Evolutionary conservation across 2,329 filamentous ascomycete species (phyloP), one percentile per base, ranked within the genome.

Genomic region (Tolypocladium tropicale): DNA sequence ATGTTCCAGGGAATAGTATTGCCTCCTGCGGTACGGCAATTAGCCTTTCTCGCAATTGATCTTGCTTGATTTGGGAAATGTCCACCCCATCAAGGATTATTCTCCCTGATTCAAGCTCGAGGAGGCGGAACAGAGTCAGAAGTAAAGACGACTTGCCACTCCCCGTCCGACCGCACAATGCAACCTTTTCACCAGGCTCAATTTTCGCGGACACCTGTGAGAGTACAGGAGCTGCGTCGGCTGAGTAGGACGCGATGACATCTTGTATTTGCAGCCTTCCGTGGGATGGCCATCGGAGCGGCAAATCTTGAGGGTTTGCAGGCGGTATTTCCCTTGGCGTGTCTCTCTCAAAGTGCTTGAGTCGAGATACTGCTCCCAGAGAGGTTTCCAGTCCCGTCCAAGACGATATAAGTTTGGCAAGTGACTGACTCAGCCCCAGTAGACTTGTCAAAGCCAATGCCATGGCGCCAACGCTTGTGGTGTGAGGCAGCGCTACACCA

Each of bases 1-100:
- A 67, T 1, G 68, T 71, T 32, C 70, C 74, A 1, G 71, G 71
- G 3, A 80, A 64, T 61, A 80, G 76, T 7, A 78, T 71, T 0
- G 76, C 64, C 9, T 82, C 77, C 62, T 82, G 79, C 0, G 79
- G 75, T 1, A 82, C 62, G 14, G 74, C 73, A 49, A 77, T 75
- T 41, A 82, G 64, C 6, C 70, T 71, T 23, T 71, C 64, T 4
- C 78, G 75, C 0, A 81, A 65, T 0, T 64, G 59, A 1, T 66
- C 28, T 3, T 74, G 71, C 39, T 74, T 61, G 14, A 81, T 64
- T 1, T 57, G 59, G 46, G 64, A 37, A 4, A 76, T 67, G 1
- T 71, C 65, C 0, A 75, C 54, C 23, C 61, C 68, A 60, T 81
- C 78, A 50, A 80, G 74, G 0, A 58, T 55, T 32, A 78, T 72